Base-by-base conservation (phyloP, 306 rosid species). In the Clitoria ternatea region DNA sequence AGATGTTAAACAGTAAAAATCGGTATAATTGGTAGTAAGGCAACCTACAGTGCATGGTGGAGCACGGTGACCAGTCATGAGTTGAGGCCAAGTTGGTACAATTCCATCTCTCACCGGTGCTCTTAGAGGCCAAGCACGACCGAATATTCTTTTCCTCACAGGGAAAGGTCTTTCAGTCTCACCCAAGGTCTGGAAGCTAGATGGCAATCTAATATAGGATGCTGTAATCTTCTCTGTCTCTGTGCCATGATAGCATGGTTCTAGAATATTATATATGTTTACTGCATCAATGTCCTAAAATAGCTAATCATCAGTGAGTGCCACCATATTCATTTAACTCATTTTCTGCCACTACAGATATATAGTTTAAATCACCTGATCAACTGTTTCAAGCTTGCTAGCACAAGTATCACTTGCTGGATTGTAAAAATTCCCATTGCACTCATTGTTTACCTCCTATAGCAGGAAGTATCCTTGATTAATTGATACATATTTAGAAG, bases 51-150 rank as follows among this genome's bases (percentile, higher is more conserved):
- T 81, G 88, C 98, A 94, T 1, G 97, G 97, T 1, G 96, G 96
- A 79, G 91, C 88, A 37, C 0, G 2, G 27, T 26, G 5, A 59
- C 71, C 44, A 26, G 70, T 62, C 65, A 66, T 65, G 37, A 93
- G 83, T 45, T 93, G 82, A 0, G 98, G 92, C 98, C 98, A 93
- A 40, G 92, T 87, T 53, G 92, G 98, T 59, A 93, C 96, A 62
- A 73, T 57, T 53, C 98, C 98, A 40, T 75, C 87, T 81, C 92
- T 88, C 8, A 93, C 98, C 65, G 92, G 90, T 73, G 98, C 98
- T 80, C 95, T 77, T 54, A 85, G 78, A 20, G 98, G 98, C 98
- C 98, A 94, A 47, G 98, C 95, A 11, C 96, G 98, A 49, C 98
- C 98, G 15, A 90, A 94, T 85, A 94, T 90, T 75, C 98, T 87